Conservation (phyloP, 2,329 filamentous ascomycete species). For the Aspergillus thermomutatus region DNA sequence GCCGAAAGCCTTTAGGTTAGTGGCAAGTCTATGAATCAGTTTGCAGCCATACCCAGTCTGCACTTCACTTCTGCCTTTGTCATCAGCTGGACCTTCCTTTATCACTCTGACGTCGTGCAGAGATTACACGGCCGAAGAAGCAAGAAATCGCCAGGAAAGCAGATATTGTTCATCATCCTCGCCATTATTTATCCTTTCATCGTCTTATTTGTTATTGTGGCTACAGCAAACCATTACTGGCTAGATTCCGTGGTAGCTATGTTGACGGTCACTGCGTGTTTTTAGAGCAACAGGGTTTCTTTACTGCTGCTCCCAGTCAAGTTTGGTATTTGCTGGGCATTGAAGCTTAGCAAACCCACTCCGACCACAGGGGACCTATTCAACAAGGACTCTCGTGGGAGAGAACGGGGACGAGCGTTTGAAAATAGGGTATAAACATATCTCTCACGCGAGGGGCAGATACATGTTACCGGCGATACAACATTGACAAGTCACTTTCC, state of each 20-base stretch:
- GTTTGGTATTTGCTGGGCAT: slow-evolving; percentile 46
- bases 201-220: slow-evolving; percentile 52
- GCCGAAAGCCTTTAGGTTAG: slow-evolving; percentile 53
- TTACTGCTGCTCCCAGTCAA: slow-evolving; percentile 51
- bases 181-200: slow-evolving; percentile 50
- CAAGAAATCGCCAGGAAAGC: slow-evolving; percentile 40
- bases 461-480: no score
- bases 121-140: slow-evolving; percentile 42
- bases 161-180: slow-evolving; percentile 43
- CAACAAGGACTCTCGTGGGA: no score
- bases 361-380: slow-evolving; percentile 51
- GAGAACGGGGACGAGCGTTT: no score
- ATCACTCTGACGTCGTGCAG: slow-evolving; percentile 50
- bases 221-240: slow-evolving; percentile 59
- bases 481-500: no score
- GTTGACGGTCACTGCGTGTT: slow-evolving; percentile 47
- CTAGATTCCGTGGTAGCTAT: slow-evolving; percentile 53
- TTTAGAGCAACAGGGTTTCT: slow-evolving; percentile 49
- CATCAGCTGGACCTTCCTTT: slow-evolving; percentile 52
- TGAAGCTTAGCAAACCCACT: slow-evolving; percentile 51
- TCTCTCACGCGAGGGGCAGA: no score
- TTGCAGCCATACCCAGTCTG: slow-evolving; percentile 59
- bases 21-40: slow-evolving; percentile 56
- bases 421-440: no score
- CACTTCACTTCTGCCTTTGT: slow-evolving; percentile 57